Evolutionary conservation across 768 basidiomycete genomes (phyloP), one percentile per base, ranked within the genome.

Genomic region (Amanita muscaria): DNA sequence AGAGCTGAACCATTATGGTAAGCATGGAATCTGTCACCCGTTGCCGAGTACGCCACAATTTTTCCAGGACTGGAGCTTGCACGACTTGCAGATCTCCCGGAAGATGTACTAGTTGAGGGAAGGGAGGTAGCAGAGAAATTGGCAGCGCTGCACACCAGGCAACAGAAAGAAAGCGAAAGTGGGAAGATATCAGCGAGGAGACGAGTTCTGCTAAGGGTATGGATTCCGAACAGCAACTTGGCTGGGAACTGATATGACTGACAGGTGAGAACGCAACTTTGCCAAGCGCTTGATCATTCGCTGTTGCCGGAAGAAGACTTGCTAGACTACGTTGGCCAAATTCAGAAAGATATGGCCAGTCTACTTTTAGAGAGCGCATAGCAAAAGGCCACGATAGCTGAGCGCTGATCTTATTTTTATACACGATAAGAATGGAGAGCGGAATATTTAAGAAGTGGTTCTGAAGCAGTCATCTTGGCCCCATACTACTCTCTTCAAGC

Each of bases 31-130:
- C 18, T 42, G 22, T 43, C 41, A 29, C 47, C 22, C 33, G n/a
- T 31, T 38, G 34, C 7, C 16, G 15, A 21, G 10, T 41, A 15
- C 7, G n/a, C 15, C 45, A 46, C 18, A 21, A 44, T 12, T 46
- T 33, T 31, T n/a, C 43, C 50, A 93, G 93, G 94, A 2, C 67
- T 99, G 9, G 87, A 96, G 53, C 74, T 97, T 21, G 92, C 93
- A 10, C 77, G 78, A 37, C 72, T 94, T 4, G 92, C 90, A 1
- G 89, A 92, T 55, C 68, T 99, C 1, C 94, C 94, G 0, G 50
- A 59, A 0, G 76, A 85, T 37, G 77, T 94, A 10, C 59, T 92
- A 32, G 50, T 55, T 3, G 80, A 85, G 59, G 81, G 75, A 4
- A 73, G 64, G 47, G 66, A 76, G 44, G 76, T 88, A 0, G 76